Evolutionary conservation across 768 basidiomycete species (phyloP), one percentile per base, ranked within the genome.

Genomic region (Pleurotus ostreatus): DNA sequence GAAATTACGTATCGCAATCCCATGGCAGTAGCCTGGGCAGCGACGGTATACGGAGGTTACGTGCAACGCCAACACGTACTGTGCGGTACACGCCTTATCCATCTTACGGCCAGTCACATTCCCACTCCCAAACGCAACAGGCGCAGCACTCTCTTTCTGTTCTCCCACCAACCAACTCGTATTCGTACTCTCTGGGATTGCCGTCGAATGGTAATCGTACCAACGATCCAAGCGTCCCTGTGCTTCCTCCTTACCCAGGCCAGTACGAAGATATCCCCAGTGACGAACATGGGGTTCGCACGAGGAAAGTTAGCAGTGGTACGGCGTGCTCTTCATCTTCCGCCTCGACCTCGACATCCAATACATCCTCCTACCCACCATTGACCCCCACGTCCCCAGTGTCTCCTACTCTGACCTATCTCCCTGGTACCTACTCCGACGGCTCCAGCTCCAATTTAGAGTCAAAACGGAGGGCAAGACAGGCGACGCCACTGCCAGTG

Each of bases 401-500:
- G 58, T 73, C 61, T 63, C 69, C 57, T 7, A 44, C 41, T 68
- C 63, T 46, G 61, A 60, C 52, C 39, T 52, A 39, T 40, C 38
- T 40, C 15, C 51, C 51, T 52, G 51, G 51, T 7, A n/a, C 13
- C 37, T 37, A 49, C 26, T 8, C 20, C 25, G 47, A 40, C 26
- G 34, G 39, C 67, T 64, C 59, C 55, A 64, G 59, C 37, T 15
- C 25, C 37, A 49, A 38, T n/a, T n/a, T 40, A 9, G 51, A 52
- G 16, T 18, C 40, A 8, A 69, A 71, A 57, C 68, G 71, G 61
- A 72, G 72, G 46, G 57, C 69, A 12, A 71, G 78, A 30, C 65
- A 69, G 23, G 45, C 64, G 2, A 58, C 63, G 5, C 72, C 70
- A 23, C 66, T 82, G 4, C 80, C 79, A 22, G 67, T 83, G 15